Base-by-base conservation (phyloP, 1,139 yeast genomes). In the Pichia sp. region DNA sequence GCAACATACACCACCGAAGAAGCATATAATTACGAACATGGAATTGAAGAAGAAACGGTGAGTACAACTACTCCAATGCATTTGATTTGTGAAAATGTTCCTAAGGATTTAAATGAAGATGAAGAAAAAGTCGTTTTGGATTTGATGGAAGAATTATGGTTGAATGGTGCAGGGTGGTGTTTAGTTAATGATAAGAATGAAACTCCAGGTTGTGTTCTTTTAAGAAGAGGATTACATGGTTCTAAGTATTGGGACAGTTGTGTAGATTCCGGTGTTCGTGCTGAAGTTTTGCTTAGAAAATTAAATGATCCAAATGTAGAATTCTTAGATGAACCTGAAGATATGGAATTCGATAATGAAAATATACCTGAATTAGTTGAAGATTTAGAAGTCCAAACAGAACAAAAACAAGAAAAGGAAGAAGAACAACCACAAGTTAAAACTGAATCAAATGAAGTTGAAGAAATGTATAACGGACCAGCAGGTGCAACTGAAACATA, bases 121-220 rank as follows among this genome's bases (percentile, higher is more conserved):
- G 88, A 83, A 54, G 49, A 64, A 23, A 56, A 54, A 1, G 68
- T 76, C 1, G 75, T 83, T 0, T 50, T 62, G 27, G 59, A 65
- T 18, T 69, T 88, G 77, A 78, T 86, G 43, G 76, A 76, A 28
- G 69, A 66, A 13, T 62, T 89, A 43, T 79, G 89, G 53, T 79
- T 85, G 55, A 82, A 79, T 59, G 97, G 97, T 13, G 96, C 95
- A 0, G 95, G 94, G 8, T 89, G 96, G 96, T 80, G 80, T 54
- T 68, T 80, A 46, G 66, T 76, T 6, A 91, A 84, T 56, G 70
- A 67, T 43, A 75, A 80, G 48, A 69, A 74, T 50, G 78, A 80
- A 49, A 83, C 95, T 1, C 84, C 93, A 0, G 95, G 93, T 3
- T 86, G 91, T 60, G 69, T 81, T 37, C 66, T 76, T 48, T 68